Evolutionary conservation across 768 basidiomycete species (phyloP).

Genomic region (Panaeolus papilionaceus): DNA sequence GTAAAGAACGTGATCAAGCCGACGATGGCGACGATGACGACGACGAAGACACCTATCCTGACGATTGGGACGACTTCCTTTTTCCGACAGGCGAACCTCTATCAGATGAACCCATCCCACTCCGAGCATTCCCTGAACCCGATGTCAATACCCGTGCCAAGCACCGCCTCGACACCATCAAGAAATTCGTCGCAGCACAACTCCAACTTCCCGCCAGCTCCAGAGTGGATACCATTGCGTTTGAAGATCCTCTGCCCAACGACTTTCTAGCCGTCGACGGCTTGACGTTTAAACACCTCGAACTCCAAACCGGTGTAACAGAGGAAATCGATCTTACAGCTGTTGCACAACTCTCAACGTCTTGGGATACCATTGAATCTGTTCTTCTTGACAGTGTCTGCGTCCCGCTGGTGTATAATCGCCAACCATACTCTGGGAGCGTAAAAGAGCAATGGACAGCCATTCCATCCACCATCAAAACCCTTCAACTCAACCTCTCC

Average conservation of each 20-base stretch:
- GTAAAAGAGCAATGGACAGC: conserved; percentile 2
- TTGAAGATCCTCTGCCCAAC: background rate
- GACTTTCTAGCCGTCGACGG: background rate
- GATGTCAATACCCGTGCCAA: background rate
- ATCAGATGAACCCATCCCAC: conserved; percentile 8
- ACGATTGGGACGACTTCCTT: background rate
- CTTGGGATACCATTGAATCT: background rate
- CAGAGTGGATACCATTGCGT: background rate
- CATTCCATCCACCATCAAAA: background rate
- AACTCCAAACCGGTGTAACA: background rate
- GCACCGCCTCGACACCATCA: background rate
- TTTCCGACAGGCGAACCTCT: background rate
- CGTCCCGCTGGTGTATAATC: background rate
- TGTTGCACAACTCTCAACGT: background rate
- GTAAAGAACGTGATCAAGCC: background rate
- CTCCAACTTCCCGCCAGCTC: background rate
- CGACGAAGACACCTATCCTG: background rate
- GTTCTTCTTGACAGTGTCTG: background rate
- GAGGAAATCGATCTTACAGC: conserved; percentile 3
- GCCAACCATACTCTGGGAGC: background rate
- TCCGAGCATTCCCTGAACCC: background rate
- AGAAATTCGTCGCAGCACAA: background rate
- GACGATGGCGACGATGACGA: background rate
- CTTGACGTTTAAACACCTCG: background rate
- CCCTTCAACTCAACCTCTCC: background rate